Base-by-base conservation (phyloP, 768 basidiomycete species). In the Butyriboletus loyo region DNA sequence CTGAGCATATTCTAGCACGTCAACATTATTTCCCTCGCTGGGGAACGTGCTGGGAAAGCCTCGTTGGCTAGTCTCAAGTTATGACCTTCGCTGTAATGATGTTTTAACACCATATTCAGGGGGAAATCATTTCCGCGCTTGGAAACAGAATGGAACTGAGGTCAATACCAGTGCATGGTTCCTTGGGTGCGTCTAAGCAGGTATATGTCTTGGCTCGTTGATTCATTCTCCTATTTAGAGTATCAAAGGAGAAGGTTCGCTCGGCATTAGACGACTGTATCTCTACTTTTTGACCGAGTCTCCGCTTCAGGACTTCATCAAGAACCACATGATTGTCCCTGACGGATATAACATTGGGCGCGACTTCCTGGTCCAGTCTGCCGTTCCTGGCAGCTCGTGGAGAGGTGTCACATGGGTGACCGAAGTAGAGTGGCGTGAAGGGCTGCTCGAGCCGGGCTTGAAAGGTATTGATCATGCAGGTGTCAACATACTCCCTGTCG, bases 41-140 rank as follows among this genome's bases (percentile, higher is more conserved):
- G 78, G 92, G 92, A 25, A 89, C 89, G 0, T 94, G 92, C 68
- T 91, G 92, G 87, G 91, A 94, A 75, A 89, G 83, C 60, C 68
- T 93, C 22, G 77, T 84, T 57, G 86, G 86, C 77, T 45, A 48
- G 67, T 42, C 46, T 8, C 27, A 55, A 28, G 21, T 22, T 1
- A 13, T 30, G 10, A 11, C 46, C n/a, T 30, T 34, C 13, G 30
- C 45, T 15, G 7, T 34, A 25, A n/a, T 27, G n/a, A 21, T 7
- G 28, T 55, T 31, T 25, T 51, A 41, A 55, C 42, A 41, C 46
- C 39, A 28, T 21, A 27, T 46, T 24, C 62, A 78, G 90, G 90
- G n/a, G 92, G 91, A 2, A 85, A 93, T 52, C 92, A 94, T 64
- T 94, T 89, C 62, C 80, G 91, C 44, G 89, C 89, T 8, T 94